Conservation (phyloP, 805 yeast species). For the Maudiozyma barnettii region DNA sequence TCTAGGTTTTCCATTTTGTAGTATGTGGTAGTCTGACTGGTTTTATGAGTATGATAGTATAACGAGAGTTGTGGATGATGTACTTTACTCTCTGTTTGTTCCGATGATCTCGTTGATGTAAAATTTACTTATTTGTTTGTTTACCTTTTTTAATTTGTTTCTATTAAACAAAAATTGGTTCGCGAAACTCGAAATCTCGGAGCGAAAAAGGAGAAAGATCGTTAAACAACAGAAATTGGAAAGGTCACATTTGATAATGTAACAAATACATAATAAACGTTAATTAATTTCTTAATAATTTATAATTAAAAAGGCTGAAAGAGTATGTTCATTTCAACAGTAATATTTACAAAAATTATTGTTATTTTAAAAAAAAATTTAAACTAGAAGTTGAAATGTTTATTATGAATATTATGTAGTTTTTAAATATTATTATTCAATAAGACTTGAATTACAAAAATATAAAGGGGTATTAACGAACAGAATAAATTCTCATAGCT, state of each 20-base stretch:
- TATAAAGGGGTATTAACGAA: not conserved
- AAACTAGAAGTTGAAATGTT: not conserved
- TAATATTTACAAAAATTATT: too few relatives aligned
- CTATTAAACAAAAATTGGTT: not conserved
- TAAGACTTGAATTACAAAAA: not conserved
- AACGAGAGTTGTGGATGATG: too few relatives aligned
- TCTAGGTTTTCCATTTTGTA: not conserved
- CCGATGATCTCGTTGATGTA: not conserved
- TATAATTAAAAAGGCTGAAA: too few relatives aligned
- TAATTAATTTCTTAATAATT: too few relatives aligned
- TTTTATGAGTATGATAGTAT: too few relatives aligned
- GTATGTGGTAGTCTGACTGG: not conserved
- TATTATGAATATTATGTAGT: not conserved
- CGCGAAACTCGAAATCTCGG: too few relatives aligned
- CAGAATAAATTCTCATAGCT: not conserved
- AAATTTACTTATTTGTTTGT: not conserved
- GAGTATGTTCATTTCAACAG: too few relatives aligned
- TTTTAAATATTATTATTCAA: not conserved
- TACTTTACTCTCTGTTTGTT: not conserved
- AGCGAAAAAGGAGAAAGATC: too few relatives aligned
- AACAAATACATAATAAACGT: too few relatives aligned
- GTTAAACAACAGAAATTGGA: too few relatives aligned
- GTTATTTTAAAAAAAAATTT: not conserved
- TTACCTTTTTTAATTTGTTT: not conserved
- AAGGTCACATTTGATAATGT: too few relatives aligned